Conservation (phyloP, 1,284 basidiomycete genomes). For the Ceratobasidium sp. region DNA sequence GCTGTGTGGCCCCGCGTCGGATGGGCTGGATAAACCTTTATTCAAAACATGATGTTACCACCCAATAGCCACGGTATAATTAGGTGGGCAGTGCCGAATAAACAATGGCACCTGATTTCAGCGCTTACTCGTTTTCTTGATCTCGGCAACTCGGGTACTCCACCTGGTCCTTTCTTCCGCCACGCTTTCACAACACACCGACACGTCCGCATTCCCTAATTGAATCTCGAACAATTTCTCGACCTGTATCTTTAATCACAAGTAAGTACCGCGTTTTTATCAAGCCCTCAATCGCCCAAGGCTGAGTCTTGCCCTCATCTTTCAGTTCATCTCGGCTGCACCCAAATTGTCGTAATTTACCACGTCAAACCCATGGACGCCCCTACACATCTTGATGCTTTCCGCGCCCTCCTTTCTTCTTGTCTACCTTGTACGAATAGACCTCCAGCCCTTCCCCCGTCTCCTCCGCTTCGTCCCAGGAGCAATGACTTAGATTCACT, state of each 20-base stretch:
- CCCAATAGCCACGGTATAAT: too few relatives aligned
- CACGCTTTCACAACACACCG: constrained; percentile 16
- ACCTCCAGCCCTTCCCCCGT: constrained; percentile 23
- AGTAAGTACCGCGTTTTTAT: neutral
- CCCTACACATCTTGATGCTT: constrained; percentile 28
- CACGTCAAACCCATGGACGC: constrained; percentile 27
- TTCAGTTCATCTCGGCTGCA: constrained; percentile 18
- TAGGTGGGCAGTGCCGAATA: too few relatives aligned
- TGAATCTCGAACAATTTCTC: neutral
- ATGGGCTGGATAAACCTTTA: too few relatives aligned
- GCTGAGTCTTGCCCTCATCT: neutral
- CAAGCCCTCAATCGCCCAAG: too few relatives aligned
- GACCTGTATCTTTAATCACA: constrained; percentile 8
- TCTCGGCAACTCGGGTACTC: constrained; percentile 14
- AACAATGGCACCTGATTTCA: neutral
- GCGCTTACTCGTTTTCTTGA: neutral
- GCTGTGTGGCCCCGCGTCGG: too few relatives aligned
- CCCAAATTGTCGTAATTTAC: constrained; percentile 7
- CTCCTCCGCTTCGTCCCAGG: neutral
- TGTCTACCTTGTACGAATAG: constrained; percentile 23
- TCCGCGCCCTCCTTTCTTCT: constrained; percentile 24
- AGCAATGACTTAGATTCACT: constrained; percentile 9
- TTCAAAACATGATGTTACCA: too few relatives aligned
- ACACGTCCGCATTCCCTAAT: constrained; percentile 6
- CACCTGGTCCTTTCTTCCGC: neutral